These are phyloP conservation scores for Sporothrix phasma DNA, from an alignment of 2,329 filamentous ascomycete genomes.

Conservation along the genomic window DNA sequence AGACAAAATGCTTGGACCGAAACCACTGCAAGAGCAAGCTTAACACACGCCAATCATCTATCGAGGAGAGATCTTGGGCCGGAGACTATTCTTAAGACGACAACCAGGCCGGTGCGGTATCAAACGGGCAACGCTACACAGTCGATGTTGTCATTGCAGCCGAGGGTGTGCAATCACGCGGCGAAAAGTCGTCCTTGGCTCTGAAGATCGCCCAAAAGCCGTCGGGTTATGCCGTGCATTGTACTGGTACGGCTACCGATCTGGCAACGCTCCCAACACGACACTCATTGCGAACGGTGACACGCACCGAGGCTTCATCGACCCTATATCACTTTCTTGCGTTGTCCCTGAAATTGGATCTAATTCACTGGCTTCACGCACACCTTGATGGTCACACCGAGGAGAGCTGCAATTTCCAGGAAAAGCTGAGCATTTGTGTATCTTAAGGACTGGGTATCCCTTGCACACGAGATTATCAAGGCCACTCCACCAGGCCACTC, in stretches of 20 bases:
- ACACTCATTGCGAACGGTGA: conserved; percentile 38
- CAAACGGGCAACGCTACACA: conserved; percentile 29
- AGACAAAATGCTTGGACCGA: conserved; percentile 33
- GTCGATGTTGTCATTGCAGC: conserved; percentile 38
- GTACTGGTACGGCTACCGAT: conserved; percentile 36
- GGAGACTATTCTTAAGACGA: conserved; percentile 40
- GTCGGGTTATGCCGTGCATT: conserved; percentile 36
- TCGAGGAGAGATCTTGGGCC: conserved; percentile 28
- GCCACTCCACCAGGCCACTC: conserved; percentile 22
- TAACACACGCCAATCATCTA: conserved; percentile 36
- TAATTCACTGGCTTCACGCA: conserved; percentile 45
- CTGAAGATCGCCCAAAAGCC: conserved; percentile 33
- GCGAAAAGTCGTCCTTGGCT: conserved; percentile 37
- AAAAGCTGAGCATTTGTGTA: conserved; percentile 33
- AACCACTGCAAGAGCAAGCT: conserved; percentile 39
- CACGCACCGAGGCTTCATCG: conserved; percentile 42
- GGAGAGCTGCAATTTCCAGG: conserved; percentile 37
- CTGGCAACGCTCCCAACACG: conserved; percentile 36
- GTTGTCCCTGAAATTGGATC: conserved; percentile 42
- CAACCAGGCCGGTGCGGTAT: conserved; percentile 33
- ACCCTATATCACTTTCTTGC: conserved; percentile 44
- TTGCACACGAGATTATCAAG: conserved; percentile 33
- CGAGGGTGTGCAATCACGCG: conserved; percentile 38
- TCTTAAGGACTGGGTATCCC: conserved; percentile 32
- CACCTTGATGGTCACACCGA: conserved; percentile 36